These are phyloP conservation scores for Colletotrichum graminicola DNA, from an alignment of 2,329 filamentous ascomycete species.

Conservation along the genomic window DNA sequence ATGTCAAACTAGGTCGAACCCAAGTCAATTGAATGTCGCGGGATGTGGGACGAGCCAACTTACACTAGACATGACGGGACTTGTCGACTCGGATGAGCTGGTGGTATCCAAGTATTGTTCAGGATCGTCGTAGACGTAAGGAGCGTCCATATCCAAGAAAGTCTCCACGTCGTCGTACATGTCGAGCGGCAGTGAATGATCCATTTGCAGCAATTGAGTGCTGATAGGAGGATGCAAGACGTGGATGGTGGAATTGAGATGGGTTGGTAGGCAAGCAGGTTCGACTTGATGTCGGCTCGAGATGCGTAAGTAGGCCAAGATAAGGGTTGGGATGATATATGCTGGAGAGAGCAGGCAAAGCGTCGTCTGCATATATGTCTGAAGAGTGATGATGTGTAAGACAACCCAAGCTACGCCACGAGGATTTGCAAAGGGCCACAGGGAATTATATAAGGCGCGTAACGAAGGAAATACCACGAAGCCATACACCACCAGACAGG, in stretches of 20 bases:
- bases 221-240: background rate
- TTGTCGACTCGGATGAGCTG: slow-evolving; percentile 43
- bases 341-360: background rate
- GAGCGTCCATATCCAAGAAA: slow-evolving; percentile 42
- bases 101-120: slow-evolving; percentile 41
- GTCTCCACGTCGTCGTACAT: slow-evolving; percentile 43
- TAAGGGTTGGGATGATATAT: slow-evolving; percentile 26
- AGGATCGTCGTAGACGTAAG: slow-evolving; percentile 41
- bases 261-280: background rate
- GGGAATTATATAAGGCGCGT: slow-evolving; percentile 41
- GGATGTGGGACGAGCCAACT: background rate
- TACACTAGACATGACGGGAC: slow-evolving; percentile 43
- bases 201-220: slow-evolving; percentile 27
- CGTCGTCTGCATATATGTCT: slow-evolving; percentile 17
- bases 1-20: slow-evolving; percentile 40
- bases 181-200: slow-evolving; percentile 38
- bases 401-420: slow-evolving; percentile 29
- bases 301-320: background rate
- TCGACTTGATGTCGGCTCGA: slow-evolving; percentile 12
- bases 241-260: background rate
- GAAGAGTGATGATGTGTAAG: slow-evolving; percentile 41
- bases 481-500: slow-evolving; percentile 20
- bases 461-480: slow-evolving; percentile 19
- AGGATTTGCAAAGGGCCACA: slow-evolving; percentile 34
- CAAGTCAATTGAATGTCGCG: slow-evolving; percentile 9